Base-by-base conservation (phyloP, 1,139 yeast genomes). In the Lodderomyces margitis region DNA sequence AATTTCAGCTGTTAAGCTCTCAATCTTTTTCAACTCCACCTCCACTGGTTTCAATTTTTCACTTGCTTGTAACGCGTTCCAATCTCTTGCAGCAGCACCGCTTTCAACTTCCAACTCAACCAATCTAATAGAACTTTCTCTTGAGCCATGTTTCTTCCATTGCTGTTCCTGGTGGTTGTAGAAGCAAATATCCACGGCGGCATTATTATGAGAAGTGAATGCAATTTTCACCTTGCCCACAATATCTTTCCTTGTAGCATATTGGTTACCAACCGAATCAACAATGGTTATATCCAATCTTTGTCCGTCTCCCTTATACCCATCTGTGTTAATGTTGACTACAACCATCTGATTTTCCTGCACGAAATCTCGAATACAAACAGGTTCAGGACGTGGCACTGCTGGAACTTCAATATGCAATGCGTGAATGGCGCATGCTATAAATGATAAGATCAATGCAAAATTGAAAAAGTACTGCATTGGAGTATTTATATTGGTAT, bases 51-150 rank as follows among this genome's bases (percentile, higher is more conserved):
- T 87, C 65, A 92, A 81, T 61, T 88, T 87, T 65, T 91, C 98
- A 37, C 87, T 79, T 32, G 96, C 91, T 69, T 91, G 97, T 49
- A 89, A 74, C 21, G 94, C 89, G 60, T 88, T 88, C 98, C 98
- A 92, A 67, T 92, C 98, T 66, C 98, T 83, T 32, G 98, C 98
- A 54, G 91, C 88, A 42, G 97, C 87, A 25, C 98, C 98, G 50
- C 91, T 83, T 64, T 92, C 98, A 45, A 92, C 85, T 52, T 91
- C 97, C 57, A 92, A 73, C 59, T 89, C 97, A 53, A 92, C 72
- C 44, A 83, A 82, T 64, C 91, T 78, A 21, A 39, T 24, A 15
- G 40, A 23, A 36, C 68, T 60, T 50, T 76, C 57, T 33, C 51
- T 49, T 37, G 68, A 55, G 44, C 66, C 64, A 30, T 37, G 40